These are phyloP conservation scores for Lotus japonicus DNA, from an alignment of 306 rosid genomes.

Conservation along the genomic window DNA sequence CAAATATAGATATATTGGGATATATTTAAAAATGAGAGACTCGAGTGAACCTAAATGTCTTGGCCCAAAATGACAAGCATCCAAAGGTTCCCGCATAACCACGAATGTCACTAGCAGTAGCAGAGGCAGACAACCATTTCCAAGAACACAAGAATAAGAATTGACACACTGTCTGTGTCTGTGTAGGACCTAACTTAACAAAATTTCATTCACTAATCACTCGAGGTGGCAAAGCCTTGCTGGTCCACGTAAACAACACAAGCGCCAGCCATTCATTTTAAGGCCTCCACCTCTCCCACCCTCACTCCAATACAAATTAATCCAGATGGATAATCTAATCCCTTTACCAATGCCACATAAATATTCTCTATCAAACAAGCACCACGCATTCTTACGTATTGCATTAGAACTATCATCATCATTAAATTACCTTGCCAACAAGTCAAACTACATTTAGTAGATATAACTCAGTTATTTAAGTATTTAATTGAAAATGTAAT, in stretches of 20 bases:
- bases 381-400: background rate
- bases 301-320: background rate
- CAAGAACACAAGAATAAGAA: no score
- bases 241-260: constrained; percentile 20
- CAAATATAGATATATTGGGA: no score
- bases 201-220: no score
- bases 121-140: no score
- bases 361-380: background rate
- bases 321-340: constrained; percentile 15
- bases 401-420: background rate
- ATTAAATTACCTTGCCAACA: background rate
- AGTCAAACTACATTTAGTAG: no score
- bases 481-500: no score
- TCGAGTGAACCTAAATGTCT: background rate
- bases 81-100: background rate
- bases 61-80: background rate
- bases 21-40: no score
- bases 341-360: constrained; percentile 14
- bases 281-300: background rate
- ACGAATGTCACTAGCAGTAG: background rate
- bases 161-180: no score
- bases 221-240: background rate
- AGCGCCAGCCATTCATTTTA: constrained; percentile 15
- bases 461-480: no score
- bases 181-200: background rate